Evolutionary conservation across 768 basidiomycete species (phyloP).

Genomic region (Inosperma sp.): DNA sequence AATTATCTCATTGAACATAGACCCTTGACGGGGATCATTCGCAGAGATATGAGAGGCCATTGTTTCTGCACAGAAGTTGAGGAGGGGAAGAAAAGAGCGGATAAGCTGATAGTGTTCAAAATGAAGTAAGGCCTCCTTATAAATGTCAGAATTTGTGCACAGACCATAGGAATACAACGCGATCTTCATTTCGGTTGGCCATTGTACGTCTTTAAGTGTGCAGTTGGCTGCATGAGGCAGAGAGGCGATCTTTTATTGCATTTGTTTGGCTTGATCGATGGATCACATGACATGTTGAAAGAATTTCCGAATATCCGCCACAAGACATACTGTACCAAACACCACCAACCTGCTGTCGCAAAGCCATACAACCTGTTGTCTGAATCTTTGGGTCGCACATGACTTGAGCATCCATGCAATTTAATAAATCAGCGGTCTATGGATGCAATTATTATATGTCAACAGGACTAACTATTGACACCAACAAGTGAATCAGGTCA

Average conservation of each 20-base stretch:
- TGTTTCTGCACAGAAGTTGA: background rate
- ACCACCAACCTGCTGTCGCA: too few species aligned
- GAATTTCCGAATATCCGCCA: too few species aligned
- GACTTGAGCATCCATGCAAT: too few species aligned
- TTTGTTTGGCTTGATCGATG: slow-evolving; percentile 3
- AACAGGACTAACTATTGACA: too few species aligned
- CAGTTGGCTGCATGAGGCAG: background rate
- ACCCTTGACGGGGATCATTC: slow-evolving; percentile 5
- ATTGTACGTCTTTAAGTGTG: background rate
- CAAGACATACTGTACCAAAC: too few species aligned
- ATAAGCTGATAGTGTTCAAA: background rate
- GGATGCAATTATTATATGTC: too few species aligned
- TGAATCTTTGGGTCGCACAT: too few species aligned
- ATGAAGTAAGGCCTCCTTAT: background rate
- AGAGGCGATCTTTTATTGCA: slow-evolving; percentile 3
- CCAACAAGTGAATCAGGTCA: too few species aligned
- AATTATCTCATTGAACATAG: slow-evolving; percentile 7
- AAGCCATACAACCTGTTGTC: too few species aligned
- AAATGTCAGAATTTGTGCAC: background rate
- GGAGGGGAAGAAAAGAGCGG: slow-evolving; percentile 1
- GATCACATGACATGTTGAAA: background rate
- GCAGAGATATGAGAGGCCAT: slow-evolving; percentile 6
- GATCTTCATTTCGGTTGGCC: slow-evolving; percentile 4
- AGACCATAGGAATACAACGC: slow-evolving; percentile 5
- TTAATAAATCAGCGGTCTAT: too few species aligned